A percentile compares a stretch with the other conserved stretches of the same genome.
Conservation (phyloP, 768 basidiomycete species). For the Coprinopsis sp. region DNA sequence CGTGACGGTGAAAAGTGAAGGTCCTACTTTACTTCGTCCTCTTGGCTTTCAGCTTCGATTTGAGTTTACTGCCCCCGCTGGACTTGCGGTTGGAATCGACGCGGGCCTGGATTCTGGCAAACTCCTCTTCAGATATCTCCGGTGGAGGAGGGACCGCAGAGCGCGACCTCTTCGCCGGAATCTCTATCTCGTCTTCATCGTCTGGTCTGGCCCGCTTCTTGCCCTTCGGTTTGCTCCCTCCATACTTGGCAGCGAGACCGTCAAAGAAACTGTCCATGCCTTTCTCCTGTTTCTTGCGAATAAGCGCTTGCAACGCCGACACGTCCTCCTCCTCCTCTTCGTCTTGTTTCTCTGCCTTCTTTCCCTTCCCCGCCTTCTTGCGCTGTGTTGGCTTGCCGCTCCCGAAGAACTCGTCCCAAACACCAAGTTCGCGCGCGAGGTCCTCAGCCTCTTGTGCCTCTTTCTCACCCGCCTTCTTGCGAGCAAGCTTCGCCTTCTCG, state of each 20-base stretch:
- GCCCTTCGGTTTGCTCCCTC: slow-evolving; percentile 39
- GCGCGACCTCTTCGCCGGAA: slow-evolving; percentile 50
- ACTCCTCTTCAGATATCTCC: slow-evolving; percentile 65
- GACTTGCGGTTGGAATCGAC: slow-evolving; percentile 44
- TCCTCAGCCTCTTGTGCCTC: slow-evolving; percentile 84
- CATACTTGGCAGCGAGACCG: slow-evolving; percentile 68
- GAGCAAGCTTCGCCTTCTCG: slow-evolving; percentile 68
- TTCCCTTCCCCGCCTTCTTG: slow-evolving; percentile 48
- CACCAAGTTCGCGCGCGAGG: slow-evolving; percentile 80
- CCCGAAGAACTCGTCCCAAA: slow-evolving; percentile 93
- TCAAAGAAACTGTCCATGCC: slow-evolving; percentile 73
- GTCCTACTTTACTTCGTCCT: slow-evolving; percentile 28
- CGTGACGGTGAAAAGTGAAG: background rate
- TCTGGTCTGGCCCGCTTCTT: slow-evolving; percentile 55
- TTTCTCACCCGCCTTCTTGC: slow-evolving; percentile 69
- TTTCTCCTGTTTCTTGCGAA: slow-evolving; percentile 66
- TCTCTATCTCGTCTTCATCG: slow-evolving; percentile 34
- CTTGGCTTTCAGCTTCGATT: slow-evolving; percentile 28
- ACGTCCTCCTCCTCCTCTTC: slow-evolving; percentile 43
- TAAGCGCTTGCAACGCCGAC: slow-evolving; percentile 74
- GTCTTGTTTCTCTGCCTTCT: slow-evolving; percentile 32
- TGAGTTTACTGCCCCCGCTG: slow-evolving; percentile 4
- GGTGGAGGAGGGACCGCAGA: slow-evolving; percentile 37
- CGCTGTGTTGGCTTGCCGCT: slow-evolving; percentile 62
- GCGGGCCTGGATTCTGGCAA: slow-evolving; percentile 54